Conservation (phyloP, 768 basidiomycete species). For the Rhizopogon vulgaris region DNA sequence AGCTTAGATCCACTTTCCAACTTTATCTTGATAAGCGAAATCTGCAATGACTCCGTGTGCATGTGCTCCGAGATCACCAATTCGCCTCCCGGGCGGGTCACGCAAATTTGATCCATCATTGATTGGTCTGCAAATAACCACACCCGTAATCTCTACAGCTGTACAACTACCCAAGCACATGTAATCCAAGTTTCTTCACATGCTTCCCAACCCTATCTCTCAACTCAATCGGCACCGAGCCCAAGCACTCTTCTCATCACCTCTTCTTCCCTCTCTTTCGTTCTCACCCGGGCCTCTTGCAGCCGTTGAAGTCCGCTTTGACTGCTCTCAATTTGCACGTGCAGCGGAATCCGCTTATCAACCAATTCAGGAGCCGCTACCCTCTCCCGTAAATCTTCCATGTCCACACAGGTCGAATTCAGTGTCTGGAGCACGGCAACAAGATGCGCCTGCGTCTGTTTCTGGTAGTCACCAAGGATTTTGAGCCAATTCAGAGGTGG, state of each 20-base stretch:
- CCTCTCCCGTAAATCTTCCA: conserved; percentile 73
- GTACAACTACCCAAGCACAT: neutral
- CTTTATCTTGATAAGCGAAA: neutral
- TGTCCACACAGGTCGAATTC: conserved; percentile 59
- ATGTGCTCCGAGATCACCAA: neutral
- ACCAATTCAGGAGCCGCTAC: conserved; percentile 63
- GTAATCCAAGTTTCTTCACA: neutral
- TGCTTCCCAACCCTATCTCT: conserved; percentile 1
- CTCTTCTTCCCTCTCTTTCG: conserved; percentile 40
- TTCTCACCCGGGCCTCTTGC: conserved; percentile 49
- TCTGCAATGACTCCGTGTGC: neutral
- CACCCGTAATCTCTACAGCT: neutral
- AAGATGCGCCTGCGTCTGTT: conserved; percentile 59
- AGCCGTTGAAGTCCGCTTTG: conserved; percentile 49
- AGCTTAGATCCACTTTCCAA: neutral
- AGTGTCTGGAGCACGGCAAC: conserved; percentile 56
- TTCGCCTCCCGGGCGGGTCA: too few species aligned
- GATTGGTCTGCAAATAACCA: neutral
- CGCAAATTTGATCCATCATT: neutral
- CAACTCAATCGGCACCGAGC: conserved; percentile 5
- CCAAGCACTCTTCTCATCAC: conserved; percentile 19
- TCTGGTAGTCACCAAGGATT: conserved; percentile 50
- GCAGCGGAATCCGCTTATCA: conserved; percentile 52
- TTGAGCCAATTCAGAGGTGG: conserved; percentile 47
- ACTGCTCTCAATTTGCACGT: conserved; percentile 75